These are phyloP conservation scores for Herpotrichia juniperi DNA, from an alignment of 2,329 filamentous ascomycete genomes.

Conservation along the genomic window DNA sequence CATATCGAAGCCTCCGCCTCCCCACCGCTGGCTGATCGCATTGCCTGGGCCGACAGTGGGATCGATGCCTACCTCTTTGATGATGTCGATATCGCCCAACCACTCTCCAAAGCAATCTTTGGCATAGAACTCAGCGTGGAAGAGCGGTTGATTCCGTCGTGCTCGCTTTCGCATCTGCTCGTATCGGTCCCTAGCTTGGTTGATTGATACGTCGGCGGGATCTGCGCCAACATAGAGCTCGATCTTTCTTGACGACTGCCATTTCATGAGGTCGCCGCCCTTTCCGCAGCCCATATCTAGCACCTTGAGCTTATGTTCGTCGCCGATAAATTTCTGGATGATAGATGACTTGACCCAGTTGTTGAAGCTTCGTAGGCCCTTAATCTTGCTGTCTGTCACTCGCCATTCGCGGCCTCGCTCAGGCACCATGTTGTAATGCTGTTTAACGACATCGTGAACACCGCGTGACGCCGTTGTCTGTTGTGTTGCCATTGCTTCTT, in stretches of 20 bases:
- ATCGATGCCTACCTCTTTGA: constrained; percentile 88
- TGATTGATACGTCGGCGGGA: constrained; percentile 88
- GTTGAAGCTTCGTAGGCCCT: constrained; percentile 91
- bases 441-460: constrained; percentile 83
- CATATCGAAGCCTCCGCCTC: constrained; percentile 84
- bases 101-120: constrained; percentile 92
- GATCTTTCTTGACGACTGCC: constrained; percentile 90
- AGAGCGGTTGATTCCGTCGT: constrained; percentile 64
- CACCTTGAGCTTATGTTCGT: constrained; percentile 70
- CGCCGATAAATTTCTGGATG: constrained; percentile 83
- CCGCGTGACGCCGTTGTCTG: constrained; percentile 55
- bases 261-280: constrained; percentile 93
- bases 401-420: constrained; percentile 94
- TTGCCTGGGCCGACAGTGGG: constrained; percentile 66
- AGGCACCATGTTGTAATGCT: constrained; percentile 96
- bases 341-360: constrained; percentile 99
- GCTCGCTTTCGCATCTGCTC: constrained; percentile 69
- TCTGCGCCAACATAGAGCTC: constrained; percentile 93
- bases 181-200: constrained; percentile 87
- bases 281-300: constrained; percentile 97
- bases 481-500: constrained; percentile 56
- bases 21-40: constrained; percentile 66
- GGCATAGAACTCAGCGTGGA: constrained; percentile 84
- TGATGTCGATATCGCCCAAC: constrained; percentile 79
- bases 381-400: constrained; percentile 91